These are phyloP conservation scores for Macrolepiota dolichaula DNA, from an alignment of 768 basidiomycete genomes.

Conservation along the genomic window DNA sequence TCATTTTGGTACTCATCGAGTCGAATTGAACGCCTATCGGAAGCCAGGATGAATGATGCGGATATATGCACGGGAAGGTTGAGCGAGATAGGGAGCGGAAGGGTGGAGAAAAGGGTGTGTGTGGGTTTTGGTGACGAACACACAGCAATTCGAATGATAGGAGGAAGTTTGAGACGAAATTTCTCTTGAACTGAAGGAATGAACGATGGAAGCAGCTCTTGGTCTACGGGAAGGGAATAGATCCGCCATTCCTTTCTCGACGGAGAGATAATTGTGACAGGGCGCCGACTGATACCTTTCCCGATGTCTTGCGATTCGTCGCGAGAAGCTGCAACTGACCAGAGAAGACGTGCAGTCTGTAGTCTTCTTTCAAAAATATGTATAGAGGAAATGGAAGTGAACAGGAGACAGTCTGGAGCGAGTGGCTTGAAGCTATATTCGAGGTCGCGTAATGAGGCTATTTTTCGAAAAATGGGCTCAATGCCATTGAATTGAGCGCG, in stretches of 20 bases:
- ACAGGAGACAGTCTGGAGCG: conserved; percentile 37
- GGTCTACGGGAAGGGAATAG: not conserved
- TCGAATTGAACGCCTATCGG: conserved; percentile 41
- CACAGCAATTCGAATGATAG: not conserved
- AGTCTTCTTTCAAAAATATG: conserved; percentile 19
- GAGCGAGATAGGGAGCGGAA: conserved; percentile 37
- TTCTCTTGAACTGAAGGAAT: not conserved
- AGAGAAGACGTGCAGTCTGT: conserved; percentile 13
- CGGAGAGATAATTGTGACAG: conserved; percentile 1
- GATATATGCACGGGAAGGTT: conserved; percentile 43
- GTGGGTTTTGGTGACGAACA: not conserved
- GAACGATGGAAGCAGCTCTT: not conserved
- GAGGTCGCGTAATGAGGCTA: conserved; percentile 22
- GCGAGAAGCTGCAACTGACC: conserved; percentile 23
- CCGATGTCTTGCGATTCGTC: not conserved
- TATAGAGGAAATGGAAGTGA: conserved; percentile 33
- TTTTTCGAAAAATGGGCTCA: conserved; percentile 19
- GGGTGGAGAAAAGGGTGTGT: conserved; percentile 35
- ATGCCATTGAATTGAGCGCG: conserved; percentile 17
- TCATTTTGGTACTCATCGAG: conserved; percentile 31
- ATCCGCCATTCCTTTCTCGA: conserved; percentile 1
- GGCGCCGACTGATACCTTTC: not conserved
- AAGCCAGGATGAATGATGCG: conserved; percentile 42
- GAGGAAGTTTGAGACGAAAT: not conserved
- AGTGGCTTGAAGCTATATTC: conserved; percentile 26